Evolutionary conservation across 495 filamentous ascomycete genomes (phyloP).

Genomic region (Podospora sp.): DNA sequence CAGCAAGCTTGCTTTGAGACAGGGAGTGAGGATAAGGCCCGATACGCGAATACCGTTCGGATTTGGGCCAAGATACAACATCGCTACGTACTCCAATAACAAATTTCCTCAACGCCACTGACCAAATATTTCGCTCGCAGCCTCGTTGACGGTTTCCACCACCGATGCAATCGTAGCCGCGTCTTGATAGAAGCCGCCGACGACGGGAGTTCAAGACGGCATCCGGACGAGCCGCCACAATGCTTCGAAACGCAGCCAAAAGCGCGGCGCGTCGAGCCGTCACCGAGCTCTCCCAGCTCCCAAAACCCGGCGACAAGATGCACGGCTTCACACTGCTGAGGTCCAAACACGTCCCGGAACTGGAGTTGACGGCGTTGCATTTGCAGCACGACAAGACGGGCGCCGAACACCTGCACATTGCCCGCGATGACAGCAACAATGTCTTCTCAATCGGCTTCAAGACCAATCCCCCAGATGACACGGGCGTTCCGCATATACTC

Average conservation of each 20-base stretch:
- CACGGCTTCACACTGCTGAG: constrained; percentile 91
- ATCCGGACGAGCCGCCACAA: constrained; percentile 22
- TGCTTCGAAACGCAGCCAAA: constrained; percentile 54
- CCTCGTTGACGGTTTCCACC: background rate
- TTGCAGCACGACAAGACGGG: constrained; percentile 91
- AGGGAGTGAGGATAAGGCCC: background rate
- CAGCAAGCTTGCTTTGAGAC: background rate
- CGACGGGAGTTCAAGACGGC: constrained; percentile 7
- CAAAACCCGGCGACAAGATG: constrained; percentile 77
- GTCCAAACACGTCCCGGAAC: constrained; percentile 87
- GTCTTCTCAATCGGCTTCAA: constrained; percentile 99
- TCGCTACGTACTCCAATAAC: background rate
- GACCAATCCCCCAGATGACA: constrained; percentile 96
- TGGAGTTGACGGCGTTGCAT: constrained; percentile 88
- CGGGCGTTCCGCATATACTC: constrained; percentile 94
- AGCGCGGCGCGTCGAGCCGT: constrained; percentile 64
- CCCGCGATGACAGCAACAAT: constrained; percentile 95
- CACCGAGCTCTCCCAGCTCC: constrained; percentile 70
- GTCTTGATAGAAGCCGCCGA: background rate
- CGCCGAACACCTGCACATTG: constrained; percentile 93
- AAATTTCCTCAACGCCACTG: background rate
- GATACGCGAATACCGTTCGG: background rate
- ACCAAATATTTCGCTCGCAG: background rate
- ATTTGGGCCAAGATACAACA: background rate
- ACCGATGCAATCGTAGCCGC: background rate